Conservation (phyloP, 805 yeast genomes). For the Saccharomycopsis schoenii region DNA sequence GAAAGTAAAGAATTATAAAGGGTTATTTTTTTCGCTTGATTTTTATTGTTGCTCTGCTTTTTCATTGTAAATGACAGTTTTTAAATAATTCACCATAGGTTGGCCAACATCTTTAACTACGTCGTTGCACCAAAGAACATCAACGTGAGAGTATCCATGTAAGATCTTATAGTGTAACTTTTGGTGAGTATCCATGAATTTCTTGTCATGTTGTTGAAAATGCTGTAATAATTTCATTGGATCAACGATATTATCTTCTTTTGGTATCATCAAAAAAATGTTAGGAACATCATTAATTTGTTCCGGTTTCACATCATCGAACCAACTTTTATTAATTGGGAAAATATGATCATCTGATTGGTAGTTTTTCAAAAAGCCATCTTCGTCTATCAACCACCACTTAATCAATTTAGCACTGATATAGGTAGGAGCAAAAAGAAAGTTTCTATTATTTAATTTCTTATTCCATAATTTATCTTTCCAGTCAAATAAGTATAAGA, state of each 20-base stretch:
- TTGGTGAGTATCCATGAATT: constrained; percentile 22
- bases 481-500: constrained; percentile 85
- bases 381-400: constrained; percentile 66
- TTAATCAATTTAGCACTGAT: constrained; percentile 74
- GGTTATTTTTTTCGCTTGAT: too few species aligned
- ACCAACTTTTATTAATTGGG: constrained; percentile 48
- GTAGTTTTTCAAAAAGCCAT: constrained; percentile 32
- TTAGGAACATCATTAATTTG: constrained; percentile 32
- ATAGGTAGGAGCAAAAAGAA: constrained; percentile 77
- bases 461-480: constrained; percentile 67
- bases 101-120: constrained; percentile 56
- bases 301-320: constrained; percentile 23
- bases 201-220: constrained; percentile 46
- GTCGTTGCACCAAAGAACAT: constrained; percentile 88
- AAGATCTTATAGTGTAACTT: constrained; percentile 35
- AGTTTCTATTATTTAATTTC: constrained; percentile 58
- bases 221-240: constrained; percentile 60
- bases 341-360: constrained; percentile 30
- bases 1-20: too few species aligned
- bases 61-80: not conserved
- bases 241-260: constrained; percentile 66
- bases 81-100: constrained; percentile 30
- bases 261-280: constrained; percentile 61
- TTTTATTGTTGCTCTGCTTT: not conserved
- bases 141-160: constrained; percentile 71